These are phyloP conservation scores for Fusarium globosum DNA, from an alignment of 2,329 filamentous ascomycete species.

Conservation along the genomic window DNA sequence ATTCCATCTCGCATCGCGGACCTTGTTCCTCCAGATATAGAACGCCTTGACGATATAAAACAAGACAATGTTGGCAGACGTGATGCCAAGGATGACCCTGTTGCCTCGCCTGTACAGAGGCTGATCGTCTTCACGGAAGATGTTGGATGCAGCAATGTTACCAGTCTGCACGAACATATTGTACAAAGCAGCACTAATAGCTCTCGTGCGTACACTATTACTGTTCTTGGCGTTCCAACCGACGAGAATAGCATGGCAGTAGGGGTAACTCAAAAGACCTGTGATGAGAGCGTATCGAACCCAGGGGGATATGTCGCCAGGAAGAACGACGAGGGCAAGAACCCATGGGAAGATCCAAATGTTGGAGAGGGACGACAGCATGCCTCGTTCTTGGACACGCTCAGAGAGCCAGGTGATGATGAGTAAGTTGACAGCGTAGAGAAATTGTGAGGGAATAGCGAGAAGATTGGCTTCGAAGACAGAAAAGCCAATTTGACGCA, in stretches of 20 bases:
- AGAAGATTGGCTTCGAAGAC: constrained; percentile 60
- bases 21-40: constrained; percentile 60
- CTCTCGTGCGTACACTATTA: constrained; percentile 69
- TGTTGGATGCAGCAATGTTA: constrained; percentile 57
- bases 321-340: constrained; percentile 55
- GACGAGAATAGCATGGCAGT: constrained; percentile 60
- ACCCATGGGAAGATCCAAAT: constrained; percentile 64
- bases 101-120: constrained; percentile 64
- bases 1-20: constrained; percentile 57
- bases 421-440: constrained; percentile 60
- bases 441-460: constrained; percentile 57
- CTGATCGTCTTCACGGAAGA: constrained; percentile 62
- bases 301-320: constrained; percentile 54
- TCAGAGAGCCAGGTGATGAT: constrained; percentile 59
- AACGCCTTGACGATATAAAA: constrained; percentile 59
- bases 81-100: constrained; percentile 60
- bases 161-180: constrained; percentile 64
- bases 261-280: constrained; percentile 59
- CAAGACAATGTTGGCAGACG: constrained; percentile 58
- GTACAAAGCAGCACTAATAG: constrained; percentile 70
- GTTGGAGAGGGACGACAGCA: constrained; percentile 59
- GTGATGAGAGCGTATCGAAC: constrained; percentile 53
- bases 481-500: constrained; percentile 56
- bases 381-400: constrained; percentile 56
- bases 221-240: constrained; percentile 71